Conservation (phyloP, 73 alveolate genomes). For the Paramecium caudatum region DNA sequence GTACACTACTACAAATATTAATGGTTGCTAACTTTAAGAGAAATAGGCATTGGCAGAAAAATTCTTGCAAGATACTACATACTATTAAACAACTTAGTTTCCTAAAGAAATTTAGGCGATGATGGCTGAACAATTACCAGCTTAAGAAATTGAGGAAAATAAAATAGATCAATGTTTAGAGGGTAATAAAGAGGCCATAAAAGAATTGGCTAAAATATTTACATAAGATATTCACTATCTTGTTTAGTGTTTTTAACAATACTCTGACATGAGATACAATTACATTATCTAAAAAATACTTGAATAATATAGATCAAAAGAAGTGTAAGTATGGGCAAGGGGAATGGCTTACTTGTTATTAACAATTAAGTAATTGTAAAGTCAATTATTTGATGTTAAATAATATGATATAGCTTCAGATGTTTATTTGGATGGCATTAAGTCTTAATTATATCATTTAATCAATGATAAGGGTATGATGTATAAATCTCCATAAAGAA, state of each 20-base stretch:
- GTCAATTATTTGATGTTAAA: background rate
- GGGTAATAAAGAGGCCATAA: slow-evolving; percentile 5
- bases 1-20: background rate
- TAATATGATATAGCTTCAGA: slow-evolving; percentile 23
- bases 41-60: slow-evolving; percentile 13
- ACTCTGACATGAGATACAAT: slow-evolving; percentile 16
- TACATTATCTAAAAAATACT: slow-evolving; percentile 10
- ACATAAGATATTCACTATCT: slow-evolving; percentile 33
- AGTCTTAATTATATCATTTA: background rate
- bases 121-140: background rate
- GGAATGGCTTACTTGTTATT: slow-evolving; percentile 2
- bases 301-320: slow-evolving; percentile 19
- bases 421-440: slow-evolving; percentile 9
- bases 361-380: background rate
- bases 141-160: background rate
- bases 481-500: slow-evolving; percentile 9
- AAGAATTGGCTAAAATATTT: slow-evolving; percentile 1
- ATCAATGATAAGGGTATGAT: slow-evolving; percentile 16
- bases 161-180: slow-evolving; percentile 12
- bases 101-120: slow-evolving; percentile 28
- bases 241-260: background rate
- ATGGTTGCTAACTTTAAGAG: background rate
- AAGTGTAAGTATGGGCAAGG: slow-evolving; percentile 19
- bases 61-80: slow-evolving; percentile 1
- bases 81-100: background rate